Base-by-base conservation (phyloP, 495 filamentous ascomycete genomes). In the Achaetomiella virescens region DNA sequence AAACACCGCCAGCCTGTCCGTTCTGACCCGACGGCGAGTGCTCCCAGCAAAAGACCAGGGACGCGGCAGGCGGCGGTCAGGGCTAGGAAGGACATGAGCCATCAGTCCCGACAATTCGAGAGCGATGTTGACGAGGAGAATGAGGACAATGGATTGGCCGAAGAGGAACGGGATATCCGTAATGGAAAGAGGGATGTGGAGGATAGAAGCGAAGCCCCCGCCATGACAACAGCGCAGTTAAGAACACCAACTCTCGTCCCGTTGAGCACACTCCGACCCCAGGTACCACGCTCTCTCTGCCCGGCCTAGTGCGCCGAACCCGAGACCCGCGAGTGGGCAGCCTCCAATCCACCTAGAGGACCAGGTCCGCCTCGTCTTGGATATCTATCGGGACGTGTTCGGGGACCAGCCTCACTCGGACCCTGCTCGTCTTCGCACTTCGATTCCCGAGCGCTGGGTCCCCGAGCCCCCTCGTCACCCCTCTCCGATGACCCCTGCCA, bases 381-480 rank as follows among this genome's bases (percentile, higher is more conserved):
- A 56, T 29, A 36, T 56, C 31, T 56, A 56, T 46, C 6, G 36
- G 1, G 22, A 8, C n/a, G 14, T 50, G 10, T 56, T 49, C 31
- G 46, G 54, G 1, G 9, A 18, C 29, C 38, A 37, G 3, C 54
- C 54, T 22, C 12, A 25, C 3, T 18, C 44, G 4, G 29, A 41
- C 40, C 48, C 33, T 10, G 2, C 2, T 22, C 42, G 42, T 3
- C 14, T 20, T 0, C 48, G 42, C 27, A 48, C 48, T 4, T 15
- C 2, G 18, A 58, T 58, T n/a, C 55, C 55, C 36, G 35, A 58
- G 18, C 17, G 3, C 15, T 53, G 48, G 55, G 17, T 6, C 3
- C 18, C 24, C 24, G 20, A 33, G 11, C 10, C 6, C 38, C 38
- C 38, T 24, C 21, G 15, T 14, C n/a, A n/a, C n/a, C n/a, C n/a